Evolutionary conservation across 164 flowering plant species (phyloP), one percentile per base, ranked within the genome.

Genomic region (Vitis riparia): DNA sequence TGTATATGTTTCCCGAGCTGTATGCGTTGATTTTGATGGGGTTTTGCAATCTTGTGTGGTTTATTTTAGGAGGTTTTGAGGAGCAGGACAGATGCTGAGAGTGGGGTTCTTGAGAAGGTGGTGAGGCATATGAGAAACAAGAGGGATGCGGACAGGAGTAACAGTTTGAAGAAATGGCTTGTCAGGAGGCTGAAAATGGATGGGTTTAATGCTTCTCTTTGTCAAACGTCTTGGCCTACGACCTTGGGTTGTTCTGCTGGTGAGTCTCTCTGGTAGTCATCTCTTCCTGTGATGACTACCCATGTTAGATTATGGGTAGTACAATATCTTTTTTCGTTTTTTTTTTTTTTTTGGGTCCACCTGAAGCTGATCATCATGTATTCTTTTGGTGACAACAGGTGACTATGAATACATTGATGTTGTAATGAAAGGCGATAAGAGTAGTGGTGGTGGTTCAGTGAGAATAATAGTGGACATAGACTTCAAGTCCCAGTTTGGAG

Each of bases 401-500:
- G 83, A 78, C 27, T 87, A 89, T 74, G 90, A 89, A 50, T 89
- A 83, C 77, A 83, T 89, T 52, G 91, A 89, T 6, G 61, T 88
- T 2, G 48, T 72, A 49, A 55, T 67, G 59, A 48, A 57, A 17
- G 78, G 66, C 15, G 66, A 51, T 14, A 48, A 53, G 10, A 58
- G 37, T 16, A 14, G 9, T 23, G 71, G 64, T 61, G 79, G 75
- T 13, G 47, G 48, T 32, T 17, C 79, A 61, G 7, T 5, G 19
- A 84, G 93, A 65, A 56, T 83, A 51, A 85, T 89, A 71, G 74
- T 89, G 49, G 93, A 89, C 82, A 76, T 77, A 62, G 91, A 87
- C 63, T 89, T 89, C 77, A 82, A 74, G 77, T 84, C 90, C 1
- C 89, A 89, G 48, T 89, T 89, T 77, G 93, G 85, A 44, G 37